Conservation (phyloP, 2,329 filamentous ascomycete species). For the Scytalidium lignicola region DNA sequence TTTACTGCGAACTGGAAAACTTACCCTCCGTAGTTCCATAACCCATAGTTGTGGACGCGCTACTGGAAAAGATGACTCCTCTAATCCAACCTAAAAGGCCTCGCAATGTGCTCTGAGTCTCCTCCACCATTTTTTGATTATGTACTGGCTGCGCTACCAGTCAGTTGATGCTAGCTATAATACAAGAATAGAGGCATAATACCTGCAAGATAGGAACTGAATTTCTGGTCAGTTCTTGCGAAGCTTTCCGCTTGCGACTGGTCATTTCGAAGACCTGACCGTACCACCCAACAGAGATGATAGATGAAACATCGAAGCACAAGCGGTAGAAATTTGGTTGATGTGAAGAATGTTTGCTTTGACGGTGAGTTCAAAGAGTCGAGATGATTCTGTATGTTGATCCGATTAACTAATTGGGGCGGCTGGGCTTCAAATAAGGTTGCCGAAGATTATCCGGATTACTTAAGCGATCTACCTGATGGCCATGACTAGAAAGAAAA, state of each 20-base stretch:
- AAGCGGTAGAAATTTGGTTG: neutral
- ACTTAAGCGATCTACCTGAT: neutral
- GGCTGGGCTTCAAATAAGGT: neutral
- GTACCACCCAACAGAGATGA: neutral
- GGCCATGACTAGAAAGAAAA: too few relatives aligned
- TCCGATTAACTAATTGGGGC: neutral
- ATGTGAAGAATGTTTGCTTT: neutral
- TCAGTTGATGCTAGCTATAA: neutral
- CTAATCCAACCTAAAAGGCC: neutral
- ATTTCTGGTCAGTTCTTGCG: slow-evolving; percentile 14
- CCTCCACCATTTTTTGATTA: neutral
- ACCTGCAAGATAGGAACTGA: slow-evolving; percentile 11
- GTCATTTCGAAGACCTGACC: slow-evolving; percentile 14
- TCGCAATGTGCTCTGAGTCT: neutral
- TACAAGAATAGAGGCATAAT: neutral
- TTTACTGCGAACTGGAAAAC: neutral
- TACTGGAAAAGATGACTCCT: neutral
- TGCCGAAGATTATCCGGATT: neutral
- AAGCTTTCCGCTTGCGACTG: slow-evolving; percentile 19
- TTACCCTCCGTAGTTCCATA: neutral
- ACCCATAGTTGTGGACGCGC: neutral
- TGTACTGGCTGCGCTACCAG: neutral
- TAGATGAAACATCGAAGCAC: neutral
- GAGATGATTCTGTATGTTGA: neutral
- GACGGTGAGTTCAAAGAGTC: neutral